phyloP scores from a whole-genome alignment of 1,284 basidiomycete species.

The Austropuccinia psidii region DNA sequence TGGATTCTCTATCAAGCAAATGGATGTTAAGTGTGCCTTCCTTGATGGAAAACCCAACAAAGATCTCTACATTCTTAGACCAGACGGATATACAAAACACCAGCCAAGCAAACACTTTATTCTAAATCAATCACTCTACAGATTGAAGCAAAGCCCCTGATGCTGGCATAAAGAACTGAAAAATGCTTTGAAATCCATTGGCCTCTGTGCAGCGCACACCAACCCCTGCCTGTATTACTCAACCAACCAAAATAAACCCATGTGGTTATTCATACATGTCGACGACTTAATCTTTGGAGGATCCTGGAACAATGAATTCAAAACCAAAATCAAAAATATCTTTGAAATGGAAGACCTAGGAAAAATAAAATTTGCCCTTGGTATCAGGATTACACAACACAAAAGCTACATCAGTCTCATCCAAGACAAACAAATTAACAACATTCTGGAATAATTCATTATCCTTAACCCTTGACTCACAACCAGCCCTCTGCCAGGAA shows the following conservation, averaged over 20 bases:
- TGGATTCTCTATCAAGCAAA: neutral
- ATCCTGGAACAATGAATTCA: neutral
- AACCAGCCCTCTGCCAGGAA: neutral
- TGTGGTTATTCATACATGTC: neutral
- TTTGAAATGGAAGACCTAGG: constrained; percentile 2
- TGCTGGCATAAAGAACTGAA: neutral
- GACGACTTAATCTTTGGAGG: neutral
- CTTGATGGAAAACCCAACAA: neutral
- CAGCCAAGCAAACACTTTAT: neutral
- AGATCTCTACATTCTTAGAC: neutral
- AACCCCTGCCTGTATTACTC: neutral
- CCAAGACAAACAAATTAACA: neutral
- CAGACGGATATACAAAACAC: neutral
- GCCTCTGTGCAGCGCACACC: neutral
- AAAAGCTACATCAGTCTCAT: neutral
- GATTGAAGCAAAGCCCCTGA: neutral
- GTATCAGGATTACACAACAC: neutral
- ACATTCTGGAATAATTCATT: neutral
- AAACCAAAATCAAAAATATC: neutral
- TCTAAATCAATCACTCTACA: neutral
- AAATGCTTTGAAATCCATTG: neutral
- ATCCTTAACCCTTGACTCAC: neutral
- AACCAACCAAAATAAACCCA: neutral
- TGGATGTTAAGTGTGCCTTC: neutral
- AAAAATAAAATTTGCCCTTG: neutral